phyloP scores from a whole-genome alignment of 2,329 filamentous ascomycete species.

The Xylaria sp. region DNA sequence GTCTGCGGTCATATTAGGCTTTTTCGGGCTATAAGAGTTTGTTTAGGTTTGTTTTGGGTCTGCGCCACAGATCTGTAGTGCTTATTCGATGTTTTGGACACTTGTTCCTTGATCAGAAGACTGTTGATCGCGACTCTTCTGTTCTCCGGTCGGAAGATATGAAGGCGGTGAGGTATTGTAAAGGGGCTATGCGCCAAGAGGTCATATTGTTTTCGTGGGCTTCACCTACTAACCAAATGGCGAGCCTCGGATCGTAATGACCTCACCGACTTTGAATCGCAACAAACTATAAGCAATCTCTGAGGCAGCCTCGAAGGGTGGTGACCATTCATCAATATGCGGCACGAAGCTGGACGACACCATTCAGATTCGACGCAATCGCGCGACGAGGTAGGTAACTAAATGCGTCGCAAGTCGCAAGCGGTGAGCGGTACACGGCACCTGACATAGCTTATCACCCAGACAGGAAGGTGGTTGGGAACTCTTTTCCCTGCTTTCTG shows the following conservation, averaged over 20 bases:
- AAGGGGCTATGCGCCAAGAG: not conserved
- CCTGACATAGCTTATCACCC: not conserved
- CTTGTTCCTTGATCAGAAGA: not conserved
- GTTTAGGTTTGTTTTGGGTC: not conserved
- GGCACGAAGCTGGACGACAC: not conserved
- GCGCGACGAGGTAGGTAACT: not conserved
- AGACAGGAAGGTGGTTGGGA: conserved; percentile 11
- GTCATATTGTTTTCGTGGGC: not conserved
- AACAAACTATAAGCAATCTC: not conserved
- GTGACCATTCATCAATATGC: not conserved
- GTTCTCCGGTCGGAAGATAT: not conserved
- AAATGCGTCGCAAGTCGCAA: conserved; percentile 11
- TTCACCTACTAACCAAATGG: not conserved
- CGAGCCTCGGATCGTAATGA: conserved; percentile 5
- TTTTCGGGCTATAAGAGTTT: not conserved
- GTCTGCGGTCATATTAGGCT: not conserved
- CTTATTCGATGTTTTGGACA: conserved; percentile 8
- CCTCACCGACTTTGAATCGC: conserved; percentile 25
- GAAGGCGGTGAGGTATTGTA: conserved; percentile 13
- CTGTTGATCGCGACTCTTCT: not conserved
- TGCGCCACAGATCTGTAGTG: conserved; percentile 22
- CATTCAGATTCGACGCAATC: conserved; percentile 1
- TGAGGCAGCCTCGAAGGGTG: not conserved
- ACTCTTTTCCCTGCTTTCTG: not conserved
- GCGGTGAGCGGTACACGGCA: conserved; percentile 17